Evolutionary conservation across 2,329 filamentous ascomycete genomes (phyloP), one percentile per base, ranked within the genome.

Genomic region (Fusarium sp.): DNA sequence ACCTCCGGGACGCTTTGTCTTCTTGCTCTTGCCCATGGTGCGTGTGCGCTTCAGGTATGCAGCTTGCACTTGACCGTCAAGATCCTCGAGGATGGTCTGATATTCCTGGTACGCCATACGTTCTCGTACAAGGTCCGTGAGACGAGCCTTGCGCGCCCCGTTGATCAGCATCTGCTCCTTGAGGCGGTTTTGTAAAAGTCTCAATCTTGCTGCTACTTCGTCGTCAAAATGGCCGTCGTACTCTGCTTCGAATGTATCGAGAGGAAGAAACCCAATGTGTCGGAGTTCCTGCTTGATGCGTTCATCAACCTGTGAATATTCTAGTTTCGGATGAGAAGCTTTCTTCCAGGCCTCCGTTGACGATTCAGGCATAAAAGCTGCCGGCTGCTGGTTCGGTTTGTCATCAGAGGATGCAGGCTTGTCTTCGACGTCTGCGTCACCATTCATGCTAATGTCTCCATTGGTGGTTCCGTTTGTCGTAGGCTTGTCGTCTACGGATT

Each of bases 41-140:
- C 96, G 91, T 35, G 96, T 98, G 30, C 96, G 93, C 85, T 99
- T 99, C 50, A 97, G 91, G 80, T 98, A 99, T 8, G 96, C 96
- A 58, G 94, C 92, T 80, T 98, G 95, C 47, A 98, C 95, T 81
- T 98, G 96, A 47, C 92, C 91, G 85, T 99, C 96, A 28, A 99
- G 91, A 81, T 99, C 96, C 81, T 99, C 96, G 57, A 97, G 92
- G 77, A 99, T 99, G 63, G 95, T 98, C 81, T 92, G 93, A 85
- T 98, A 99, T 81, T 99, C 96, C 80, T 99, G 96, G 84, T 96
- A 92, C 0, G 96, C 96, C 90, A 99, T 96, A 74, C 94, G 92
- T 81, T 98, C 95, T 77, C 95, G 93, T 13, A 96, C 94, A 35
- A 98, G 88, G 42, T 98, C 95, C 3, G 94, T 91, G 17, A 99